These are phyloP conservation scores for Dendrocalamus latiflorus DNA, from an alignment of 202 grass and related monocot species.

Conservation along the genomic window DNA sequence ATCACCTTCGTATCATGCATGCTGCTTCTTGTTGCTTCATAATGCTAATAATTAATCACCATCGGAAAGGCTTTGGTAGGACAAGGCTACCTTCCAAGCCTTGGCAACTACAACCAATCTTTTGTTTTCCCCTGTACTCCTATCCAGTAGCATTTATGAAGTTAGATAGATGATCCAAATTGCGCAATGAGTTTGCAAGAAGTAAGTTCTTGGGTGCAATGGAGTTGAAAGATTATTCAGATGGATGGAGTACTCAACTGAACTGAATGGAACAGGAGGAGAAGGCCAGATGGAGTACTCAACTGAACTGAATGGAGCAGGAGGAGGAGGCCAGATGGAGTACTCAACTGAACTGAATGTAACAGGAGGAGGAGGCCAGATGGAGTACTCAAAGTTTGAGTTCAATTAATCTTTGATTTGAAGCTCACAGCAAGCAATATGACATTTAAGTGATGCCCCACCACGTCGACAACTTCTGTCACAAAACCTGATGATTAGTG, in stretches of 20 bases:
- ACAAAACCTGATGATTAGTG: background rate
- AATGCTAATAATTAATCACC: slow-evolving; percentile 23
- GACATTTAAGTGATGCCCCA: background rate
- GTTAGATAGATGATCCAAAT: background rate
- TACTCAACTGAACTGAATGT: background rate
- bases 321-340: background rate
- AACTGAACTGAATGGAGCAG: background rate
- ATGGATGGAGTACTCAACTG: slow-evolving; percentile 6
- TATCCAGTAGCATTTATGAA: slow-evolving; percentile 9
- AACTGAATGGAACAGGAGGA: background rate
- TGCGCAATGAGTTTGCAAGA: background rate
- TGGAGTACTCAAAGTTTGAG: background rate
- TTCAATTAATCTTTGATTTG: background rate
- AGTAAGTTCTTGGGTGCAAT: slow-evolving; percentile 4
- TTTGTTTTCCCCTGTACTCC: slow-evolving; percentile 10
- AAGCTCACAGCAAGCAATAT: slow-evolving; percentile 10
- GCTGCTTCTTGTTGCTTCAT: slow-evolving; percentile 23
- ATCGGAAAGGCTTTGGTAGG: background rate
- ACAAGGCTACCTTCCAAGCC: slow-evolving; percentile 15
- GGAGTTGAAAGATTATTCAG: background rate
- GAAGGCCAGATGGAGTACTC: background rate
- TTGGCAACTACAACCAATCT: slow-evolving; percentile 1
- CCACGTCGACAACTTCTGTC: background rate
- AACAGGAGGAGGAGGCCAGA: background rate
- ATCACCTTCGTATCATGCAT: slow-evolving; percentile 28